A percentile compares a stretch with the other conserved stretches of the same genome.
phyloP scores from a whole-genome alignment of 139 green algal genomes.

The Dunaliella primolecta region DNA sequence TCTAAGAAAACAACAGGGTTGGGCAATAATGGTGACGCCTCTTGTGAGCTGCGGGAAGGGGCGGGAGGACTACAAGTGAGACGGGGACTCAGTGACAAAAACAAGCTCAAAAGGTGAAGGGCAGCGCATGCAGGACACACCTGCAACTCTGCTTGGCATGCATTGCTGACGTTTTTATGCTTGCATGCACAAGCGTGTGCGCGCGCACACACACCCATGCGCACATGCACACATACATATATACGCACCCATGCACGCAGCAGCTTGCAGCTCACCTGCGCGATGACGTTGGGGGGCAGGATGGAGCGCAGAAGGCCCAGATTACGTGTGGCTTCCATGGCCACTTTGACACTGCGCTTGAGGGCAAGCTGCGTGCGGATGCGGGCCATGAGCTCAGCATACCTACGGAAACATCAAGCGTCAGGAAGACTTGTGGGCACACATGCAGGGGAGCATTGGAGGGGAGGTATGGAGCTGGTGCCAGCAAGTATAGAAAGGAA shows the following conservation, averaged over 20 bases:
- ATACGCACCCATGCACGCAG: not conserved
- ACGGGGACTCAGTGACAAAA: too few species aligned
- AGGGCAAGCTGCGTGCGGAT: conserved; percentile 45
- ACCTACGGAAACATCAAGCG: not conserved
- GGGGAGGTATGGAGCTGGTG: too few species aligned
- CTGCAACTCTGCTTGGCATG: too few species aligned
- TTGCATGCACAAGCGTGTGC: too few species aligned
- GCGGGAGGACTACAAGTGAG: too few species aligned
- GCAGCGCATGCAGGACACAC: too few species aligned
- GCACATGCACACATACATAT: not conserved
- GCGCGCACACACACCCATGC: too few species aligned
- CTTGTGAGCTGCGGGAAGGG: conserved; percentile 33
- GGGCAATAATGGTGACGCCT: conserved; percentile 30
- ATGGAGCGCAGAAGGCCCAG: conserved; percentile 38
- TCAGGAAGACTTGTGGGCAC: conserved; percentile 9
- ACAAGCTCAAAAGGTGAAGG: too few species aligned
- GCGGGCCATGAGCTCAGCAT: conserved; percentile 44
- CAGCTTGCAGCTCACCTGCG: not conserved
- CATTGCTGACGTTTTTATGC: too few species aligned
- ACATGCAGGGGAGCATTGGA: too few species aligned
- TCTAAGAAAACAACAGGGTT: too few species aligned
- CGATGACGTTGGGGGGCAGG: conserved; percentile 44
- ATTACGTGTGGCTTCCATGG: conserved; percentile 20
- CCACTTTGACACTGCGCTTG: conserved; percentile 10
- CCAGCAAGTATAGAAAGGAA: too few species aligned